phyloP scores from a whole-genome alignment of 2,329 filamentous ascomycete species.

The Elsinoe fawcettii region DNA sequence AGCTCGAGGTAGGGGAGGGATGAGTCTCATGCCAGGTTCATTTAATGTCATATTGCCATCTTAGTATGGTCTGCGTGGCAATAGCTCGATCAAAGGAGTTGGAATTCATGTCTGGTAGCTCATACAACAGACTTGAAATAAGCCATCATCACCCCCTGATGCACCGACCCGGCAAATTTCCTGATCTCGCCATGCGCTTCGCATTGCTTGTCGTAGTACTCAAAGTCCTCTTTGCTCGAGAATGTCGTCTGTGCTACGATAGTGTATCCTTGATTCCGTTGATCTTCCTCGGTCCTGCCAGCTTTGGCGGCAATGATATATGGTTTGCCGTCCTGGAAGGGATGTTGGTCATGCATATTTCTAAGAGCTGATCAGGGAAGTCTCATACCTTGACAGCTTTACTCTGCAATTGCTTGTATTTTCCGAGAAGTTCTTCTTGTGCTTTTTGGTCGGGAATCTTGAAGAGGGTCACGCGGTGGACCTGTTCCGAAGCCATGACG shows the following conservation, averaged over 20 bases:
- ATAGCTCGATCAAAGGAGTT: not conserved
- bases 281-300: conserved; percentile 48
- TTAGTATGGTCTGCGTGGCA: too few species aligned
- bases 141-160: conserved; percentile 13
- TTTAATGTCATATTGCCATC: too few species aligned
- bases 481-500: not conserved
- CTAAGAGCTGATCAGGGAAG: not conserved
- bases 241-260: conserved; percentile 58
- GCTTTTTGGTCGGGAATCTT: conserved; percentile 43
- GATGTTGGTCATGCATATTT: not conserved
- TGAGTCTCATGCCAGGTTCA: too few species aligned
- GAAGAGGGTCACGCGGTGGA: conserved; percentile 48
- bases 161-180: conserved; percentile 2
- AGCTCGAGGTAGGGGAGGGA: too few species aligned
- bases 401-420: conserved; percentile 37
- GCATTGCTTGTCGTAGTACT: conserved; percentile 58
- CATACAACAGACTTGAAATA: conserved; percentile 10
- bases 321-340: conserved; percentile 57
- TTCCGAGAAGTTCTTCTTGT: conserved; percentile 36
- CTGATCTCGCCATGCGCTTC: conserved; percentile 47
- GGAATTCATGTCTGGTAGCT: not conserved
- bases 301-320: conserved; percentile 58
- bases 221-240: conserved; percentile 57
- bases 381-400: conserved; percentile 38
- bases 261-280: conserved; percentile 58